phyloP scores from a whole-genome alignment of 495 filamentous ascomycete genomes.

The Podospora tetraspora region DNA sequence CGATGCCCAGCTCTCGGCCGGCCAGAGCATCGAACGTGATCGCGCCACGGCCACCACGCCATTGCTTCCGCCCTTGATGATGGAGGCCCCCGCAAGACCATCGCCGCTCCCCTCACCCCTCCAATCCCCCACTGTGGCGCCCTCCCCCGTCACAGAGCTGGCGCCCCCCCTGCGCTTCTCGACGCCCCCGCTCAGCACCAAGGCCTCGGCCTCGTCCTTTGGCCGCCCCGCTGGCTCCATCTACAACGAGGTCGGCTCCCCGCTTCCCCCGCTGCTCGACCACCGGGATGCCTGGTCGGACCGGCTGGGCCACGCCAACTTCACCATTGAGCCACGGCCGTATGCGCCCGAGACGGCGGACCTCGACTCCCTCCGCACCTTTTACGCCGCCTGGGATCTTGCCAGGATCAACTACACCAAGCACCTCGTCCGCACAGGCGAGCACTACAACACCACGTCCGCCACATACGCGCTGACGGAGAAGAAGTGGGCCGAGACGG shows the following conservation, averaged over 20 bases:
- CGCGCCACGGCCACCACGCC: slow-evolving; percentile 68
- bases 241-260: slow-evolving; percentile 34
- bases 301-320: slow-evolving; percentile 85
- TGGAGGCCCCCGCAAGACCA: slow-evolving; percentile 38
- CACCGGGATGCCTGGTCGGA: slow-evolving; percentile 74
- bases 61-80: slow-evolving; percentile 73
- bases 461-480: slow-evolving; percentile 77
- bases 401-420: slow-evolving; percentile 77
- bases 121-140: slow-evolving; percentile 66
- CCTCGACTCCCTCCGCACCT: slow-evolving; percentile 54
- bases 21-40: slow-evolving; percentile 49
- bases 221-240: slow-evolving; percentile 39
- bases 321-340: slow-evolving; percentile 77
- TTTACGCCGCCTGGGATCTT: slow-evolving; percentile 74
- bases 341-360: slow-evolving; percentile 59
- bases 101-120: slow-evolving; percentile 64
- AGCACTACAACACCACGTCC: slow-evolving; percentile 80
- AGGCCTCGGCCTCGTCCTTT: slow-evolving; percentile 74
- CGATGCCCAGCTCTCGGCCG: slow-evolving; percentile 51
- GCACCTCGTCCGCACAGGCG: slow-evolving; percentile 75
- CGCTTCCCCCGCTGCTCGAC: slow-evolving; percentile 55
- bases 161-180: slow-evolving; percentile 40
- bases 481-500: slow-evolving; percentile 77
- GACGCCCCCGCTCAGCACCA: slow-evolving; percentile 74
- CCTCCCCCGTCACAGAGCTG: slow-evolving; percentile 25